Base-by-base conservation (phyloP, 805 yeast genomes). In the Henningerozyma blattae region DNA sequence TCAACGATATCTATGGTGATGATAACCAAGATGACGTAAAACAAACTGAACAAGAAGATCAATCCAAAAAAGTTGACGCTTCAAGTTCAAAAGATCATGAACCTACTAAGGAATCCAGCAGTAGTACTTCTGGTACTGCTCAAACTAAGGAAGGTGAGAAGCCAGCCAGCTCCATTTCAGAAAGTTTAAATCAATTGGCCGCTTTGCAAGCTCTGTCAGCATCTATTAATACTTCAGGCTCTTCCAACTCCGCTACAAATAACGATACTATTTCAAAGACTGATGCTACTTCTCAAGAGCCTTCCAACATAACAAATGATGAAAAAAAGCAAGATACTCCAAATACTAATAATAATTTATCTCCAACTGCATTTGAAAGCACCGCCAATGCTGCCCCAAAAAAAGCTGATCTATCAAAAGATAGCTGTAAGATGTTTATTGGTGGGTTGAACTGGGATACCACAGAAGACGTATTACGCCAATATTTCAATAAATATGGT, bases 391-490 rank as follows among this genome's bases (percentile, higher is more conserved):
- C 37, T 28, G 36, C 35, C 17, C 12, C 10, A 9, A 15, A 24
- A n/a, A 6, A 61, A 41, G 74, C 72, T 13, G 72, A 75, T 57
- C 56, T 73, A 41, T 59, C 72, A 40, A 72, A 76, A 45, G 95
- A 83, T 49, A 77, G 75, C 42, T 93, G 94, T 37, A 86, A 86
- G 54, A 84, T 86, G 94, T 86, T 86, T 51, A 74, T 85, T 56
- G 98, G 98, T 43, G 98, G 98, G 34, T 72, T 89, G 48, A 91
- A 89, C 52, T 89, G 97, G 97, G 97, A 89, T 53, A 89, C 98
- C 12, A 78, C 89, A 8, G 97, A 91, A 52, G 94, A 86, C 42
- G 75, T 80, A 22, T 63, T 89, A 59, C 75, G 69, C 44, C 77
- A 75, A 34, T 89, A 89, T 58, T 89, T 89, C 56, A 65, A 77